Base-by-base conservation (phyloP, 2,329 filamentous ascomycete species). In the Exserohilum turcica region DNA sequence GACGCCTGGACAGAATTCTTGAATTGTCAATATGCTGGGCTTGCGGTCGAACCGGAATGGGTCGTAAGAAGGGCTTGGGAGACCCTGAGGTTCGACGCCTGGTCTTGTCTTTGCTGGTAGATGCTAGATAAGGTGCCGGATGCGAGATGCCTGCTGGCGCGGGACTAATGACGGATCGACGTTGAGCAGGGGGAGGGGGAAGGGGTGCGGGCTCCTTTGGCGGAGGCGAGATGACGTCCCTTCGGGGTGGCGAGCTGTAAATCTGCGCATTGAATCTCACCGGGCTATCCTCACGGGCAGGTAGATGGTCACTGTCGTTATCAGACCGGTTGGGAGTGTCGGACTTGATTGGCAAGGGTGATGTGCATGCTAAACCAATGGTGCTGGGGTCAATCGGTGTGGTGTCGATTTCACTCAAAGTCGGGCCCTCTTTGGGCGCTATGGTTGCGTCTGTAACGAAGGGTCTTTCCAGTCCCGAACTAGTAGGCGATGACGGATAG, bases 41-140 rank as follows among this genome's bases (percentile, higher is more conserved):
- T 46, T 71, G 68, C 1, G 70, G 66, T 4, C 72, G 63, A 4
- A 75, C 65, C 4, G 73, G 73, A 12, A 75, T 64, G 3, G 72
- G 72, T 24, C 70, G 67, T 16, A 74, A 54, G 38, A 72, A 73
- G 12, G 72, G 71, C 52, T 74, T 75, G 2, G 72, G 68, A 6
- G 64, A 68, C 27, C 66, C 60, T 19, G 71, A 71, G 8, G 70
- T 57, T n/a, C 72, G 67, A 21, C 61, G 65, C 24, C 60, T 54
- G 10, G 56, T 47, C 18, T 56, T 62, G 10, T 42, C 35, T 33
- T 59, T 51, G 7, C 45, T 51, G 32, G 54, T 52, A 21, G 53
- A 57, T 19, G 56, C 43, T 27, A 45, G 51, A 27, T 39, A 31
- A 4, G 45, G 50, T 12, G 53, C 42, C 16, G 46, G 42, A 13